phyloP scores from a whole-genome alignment of 2,329 filamentous ascomycete species.

The Didymella segeticola region DNA sequence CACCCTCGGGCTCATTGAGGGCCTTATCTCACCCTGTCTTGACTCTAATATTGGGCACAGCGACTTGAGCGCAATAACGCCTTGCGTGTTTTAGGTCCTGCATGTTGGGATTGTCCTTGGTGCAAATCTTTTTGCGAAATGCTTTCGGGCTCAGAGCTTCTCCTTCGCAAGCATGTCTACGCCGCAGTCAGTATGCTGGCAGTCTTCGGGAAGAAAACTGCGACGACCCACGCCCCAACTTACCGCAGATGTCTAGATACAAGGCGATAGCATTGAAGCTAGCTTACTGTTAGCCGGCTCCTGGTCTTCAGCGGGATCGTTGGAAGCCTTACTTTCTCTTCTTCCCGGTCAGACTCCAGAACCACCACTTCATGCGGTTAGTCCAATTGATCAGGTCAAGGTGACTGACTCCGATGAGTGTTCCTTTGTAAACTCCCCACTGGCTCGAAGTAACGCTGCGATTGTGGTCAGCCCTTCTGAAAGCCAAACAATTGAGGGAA shows the following conservation, averaged over 20 bases:
- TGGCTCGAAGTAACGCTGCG: slow-evolving; percentile 61
- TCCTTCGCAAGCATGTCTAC: slow-evolving; percentile 50
- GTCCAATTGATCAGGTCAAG: slow-evolving; percentile 72
- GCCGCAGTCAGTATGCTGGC: background rate
- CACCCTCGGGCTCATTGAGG: slow-evolving; percentile 15
- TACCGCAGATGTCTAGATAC: slow-evolving; percentile 70
- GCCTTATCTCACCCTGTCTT: slow-evolving; percentile 17
- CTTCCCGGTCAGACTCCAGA: slow-evolving; percentile 63
- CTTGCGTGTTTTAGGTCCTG: slow-evolving; percentile 19
- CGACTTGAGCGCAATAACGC: slow-evolving; percentile 13
- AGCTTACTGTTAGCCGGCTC: slow-evolving; percentile 20
- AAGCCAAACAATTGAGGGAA: background rate
- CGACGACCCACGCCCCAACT: slow-evolving; percentile 15
- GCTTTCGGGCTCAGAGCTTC: slow-evolving; percentile 30
- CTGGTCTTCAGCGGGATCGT: too few relatives aligned
- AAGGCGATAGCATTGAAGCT: slow-evolving; percentile 70
- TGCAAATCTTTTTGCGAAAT: background rate
- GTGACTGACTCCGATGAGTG: slow-evolving; percentile 68
- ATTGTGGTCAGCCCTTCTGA: background rate
- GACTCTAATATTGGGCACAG: slow-evolving; percentile 9
- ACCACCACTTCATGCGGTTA: slow-evolving; percentile 65
- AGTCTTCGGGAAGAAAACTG: background rate
- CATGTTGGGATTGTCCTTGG: background rate
- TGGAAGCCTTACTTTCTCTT: slow-evolving; percentile 56
- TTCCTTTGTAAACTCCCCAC: slow-evolving; percentile 70